phyloP scores from a whole-genome alignment of 2,329 filamentous ascomycete genomes.

The Ophiognomonia clavigignenti-juglandacearum region DNA sequence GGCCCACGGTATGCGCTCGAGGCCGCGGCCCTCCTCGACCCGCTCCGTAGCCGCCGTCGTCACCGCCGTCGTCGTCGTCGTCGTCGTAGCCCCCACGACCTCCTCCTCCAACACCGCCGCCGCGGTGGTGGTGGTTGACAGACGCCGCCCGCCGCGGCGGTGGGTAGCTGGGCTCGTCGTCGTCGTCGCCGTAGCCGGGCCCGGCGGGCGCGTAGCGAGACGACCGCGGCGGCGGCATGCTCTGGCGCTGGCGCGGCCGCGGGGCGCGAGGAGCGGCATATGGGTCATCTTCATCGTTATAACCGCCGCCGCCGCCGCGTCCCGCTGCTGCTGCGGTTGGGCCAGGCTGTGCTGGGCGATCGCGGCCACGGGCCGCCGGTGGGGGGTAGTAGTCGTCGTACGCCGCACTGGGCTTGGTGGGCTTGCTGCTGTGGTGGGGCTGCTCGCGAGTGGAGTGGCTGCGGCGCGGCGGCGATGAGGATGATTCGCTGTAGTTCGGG shows the following conservation, averaged over 20 bases:
- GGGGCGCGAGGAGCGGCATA: slow-evolving; percentile 1
- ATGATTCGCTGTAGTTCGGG: too few relatives aligned
- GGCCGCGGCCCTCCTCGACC: background rate
- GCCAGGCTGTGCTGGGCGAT: background rate
- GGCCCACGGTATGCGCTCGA: background rate
- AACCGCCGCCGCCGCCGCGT: too few relatives aligned
- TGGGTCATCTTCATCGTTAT: slow-evolving; percentile 4
- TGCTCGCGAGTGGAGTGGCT: background rate
- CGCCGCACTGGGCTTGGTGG: too few relatives aligned
- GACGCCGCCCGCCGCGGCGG: slow-evolving; percentile 11
- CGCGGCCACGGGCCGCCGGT: slow-evolving; percentile 1
- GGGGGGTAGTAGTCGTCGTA: slow-evolving; percentile 1
- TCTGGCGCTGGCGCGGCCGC: slow-evolving; percentile 11
- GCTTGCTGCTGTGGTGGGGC: background rate
- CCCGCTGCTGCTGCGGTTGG: too few relatives aligned
- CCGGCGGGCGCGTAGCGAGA: background rate
- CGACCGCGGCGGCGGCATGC: slow-evolving; percentile 8
- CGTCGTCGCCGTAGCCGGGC: background rate
- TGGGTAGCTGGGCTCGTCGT: background rate
- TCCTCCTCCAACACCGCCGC: too few relatives aligned
- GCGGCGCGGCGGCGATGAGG: too few relatives aligned
- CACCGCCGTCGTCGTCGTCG: slow-evolving; percentile 1
- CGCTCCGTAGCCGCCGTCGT: background rate
- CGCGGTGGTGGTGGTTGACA: slow-evolving; percentile 1
- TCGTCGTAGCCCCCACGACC: background rate